Conservation (phyloP, 1,139 yeast genomes). For the Candida neerlandica region DNA sequence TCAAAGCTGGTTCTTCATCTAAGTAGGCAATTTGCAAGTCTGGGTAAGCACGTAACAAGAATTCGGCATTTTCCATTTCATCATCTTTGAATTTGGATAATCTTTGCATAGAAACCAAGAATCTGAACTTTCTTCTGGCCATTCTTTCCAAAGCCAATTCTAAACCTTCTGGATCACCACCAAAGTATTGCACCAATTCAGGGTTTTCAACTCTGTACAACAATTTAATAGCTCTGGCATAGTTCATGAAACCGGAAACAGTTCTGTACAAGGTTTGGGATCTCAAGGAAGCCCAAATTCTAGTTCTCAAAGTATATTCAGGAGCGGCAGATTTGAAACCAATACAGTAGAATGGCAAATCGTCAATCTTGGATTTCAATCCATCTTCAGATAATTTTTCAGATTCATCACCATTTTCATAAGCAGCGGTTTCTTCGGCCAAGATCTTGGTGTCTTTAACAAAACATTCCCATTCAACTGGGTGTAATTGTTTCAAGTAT, state of each 20-base stretch:
- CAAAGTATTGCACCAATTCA: constrained; percentile 18
- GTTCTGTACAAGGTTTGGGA: constrained; percentile 59
- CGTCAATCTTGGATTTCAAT: constrained; percentile 28
- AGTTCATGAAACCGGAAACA: constrained; percentile 60
- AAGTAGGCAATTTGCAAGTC: constrained; percentile 48
- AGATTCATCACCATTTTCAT: constrained; percentile 67
- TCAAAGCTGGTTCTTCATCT: constrained; percentile 51
- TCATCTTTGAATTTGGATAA: constrained; percentile 80
- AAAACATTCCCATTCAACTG: constrained; percentile 54
- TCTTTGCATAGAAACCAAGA: constrained; percentile 59
- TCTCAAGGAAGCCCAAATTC: constrained; percentile 61
- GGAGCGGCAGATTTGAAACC: constrained; percentile 59
- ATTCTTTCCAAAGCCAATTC: constrained; percentile 78
- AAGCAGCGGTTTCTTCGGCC: constrained; percentile 90
- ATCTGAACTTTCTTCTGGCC: constrained; percentile 99
- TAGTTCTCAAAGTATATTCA: constrained; percentile 52
- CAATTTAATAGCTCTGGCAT: constrained; percentile 53
- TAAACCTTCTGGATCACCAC: constrained; percentile 29
- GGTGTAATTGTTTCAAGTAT: constrained; percentile 52
- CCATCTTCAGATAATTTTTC: constrained; percentile 46
- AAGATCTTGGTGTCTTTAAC: constrained; percentile 51
- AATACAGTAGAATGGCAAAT: constrained; percentile 50
- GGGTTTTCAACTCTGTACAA: constrained; percentile 47
- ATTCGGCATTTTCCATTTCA: constrained; percentile 41
- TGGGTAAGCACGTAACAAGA: constrained; percentile 44